Evolutionary conservation across 768 basidiomycete genomes (phyloP), one percentile per base, ranked within the genome.

Genomic region (Tylopilus plumbeoviolaceoides): DNA sequence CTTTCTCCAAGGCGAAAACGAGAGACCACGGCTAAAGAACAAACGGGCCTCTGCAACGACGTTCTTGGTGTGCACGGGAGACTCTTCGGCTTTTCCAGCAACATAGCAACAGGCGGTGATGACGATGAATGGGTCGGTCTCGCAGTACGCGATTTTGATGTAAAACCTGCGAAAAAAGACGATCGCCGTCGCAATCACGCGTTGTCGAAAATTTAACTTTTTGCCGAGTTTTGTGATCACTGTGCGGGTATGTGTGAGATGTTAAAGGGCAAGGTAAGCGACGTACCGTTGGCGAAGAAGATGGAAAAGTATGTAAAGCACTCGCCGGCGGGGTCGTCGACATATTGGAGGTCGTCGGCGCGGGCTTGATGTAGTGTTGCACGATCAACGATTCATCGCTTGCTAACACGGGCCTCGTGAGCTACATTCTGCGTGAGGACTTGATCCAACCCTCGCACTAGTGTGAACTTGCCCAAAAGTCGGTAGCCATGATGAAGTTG

Each of bases 161-260:
- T 98, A 99, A 72, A 98, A 98, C n/a, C 97, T 77, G 35, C 90
- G 84, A 70, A 98, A 97, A 72, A 92, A 98, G 38, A 98, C 87
- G 44, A 87, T 92, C 21, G 95, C 93, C 1, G 94, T 98, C 4
- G 95, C 92, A 51, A 94, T 89, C 4, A 90, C 91, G 40, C 94
- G 81, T 69, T 98, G 97, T 27, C 93, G 83, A 11, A 98, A 76
- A 39, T 75, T 73, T 38, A 95, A 77, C 56, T 87, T 87, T 72
- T 89, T 91, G 21, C 91, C 91, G 1, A 98, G 79, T 67, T 89
- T 91, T 17, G 87, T 83, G 47, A 98, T 90, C 15, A 86, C 92
- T 94, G 60, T 20, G 14, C 11, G 17, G 20, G 14, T 23, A 23
- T 23, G 23, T 35, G 33, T 35, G 12, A 35, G 33, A 14, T 15